These are phyloP conservation scores for Leccinum broughii DNA, from an alignment of 768 basidiomycete species.

Conservation along the genomic window DNA sequence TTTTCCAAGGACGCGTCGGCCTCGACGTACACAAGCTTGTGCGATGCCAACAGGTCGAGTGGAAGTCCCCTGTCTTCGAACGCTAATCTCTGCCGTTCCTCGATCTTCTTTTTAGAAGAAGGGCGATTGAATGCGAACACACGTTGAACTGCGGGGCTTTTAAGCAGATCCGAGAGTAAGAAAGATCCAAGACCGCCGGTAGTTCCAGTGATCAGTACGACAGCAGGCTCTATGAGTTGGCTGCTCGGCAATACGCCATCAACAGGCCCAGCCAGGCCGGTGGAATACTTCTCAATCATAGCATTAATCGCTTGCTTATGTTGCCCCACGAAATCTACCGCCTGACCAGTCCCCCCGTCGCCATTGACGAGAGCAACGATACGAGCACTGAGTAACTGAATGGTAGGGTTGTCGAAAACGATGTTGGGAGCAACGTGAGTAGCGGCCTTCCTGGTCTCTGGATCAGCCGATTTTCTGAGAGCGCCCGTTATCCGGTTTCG, in stretches of 20 bases:
- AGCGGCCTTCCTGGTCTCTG: slow-evolving; percentile 29
- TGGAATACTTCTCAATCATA: slow-evolving; percentile 43
- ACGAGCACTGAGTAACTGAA: slow-evolving; percentile 35
- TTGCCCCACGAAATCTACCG: slow-evolving; percentile 3
- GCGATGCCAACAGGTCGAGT: slow-evolving; percentile 23
- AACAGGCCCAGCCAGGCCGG: slow-evolving; percentile 9
- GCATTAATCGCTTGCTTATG: slow-evolving; percentile 31
- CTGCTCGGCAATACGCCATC: slow-evolving; percentile 12
- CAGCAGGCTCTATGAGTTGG: slow-evolving; percentile 12
- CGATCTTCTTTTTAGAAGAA: slow-evolving; percentile 16
- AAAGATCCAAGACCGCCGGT: slow-evolving; percentile 44
- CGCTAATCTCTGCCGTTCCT: slow-evolving; percentile 26
- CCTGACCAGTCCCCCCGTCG: not conserved
- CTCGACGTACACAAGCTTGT: slow-evolving; percentile 37
- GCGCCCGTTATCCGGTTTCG: slow-evolving; percentile 25
- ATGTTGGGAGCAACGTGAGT: slow-evolving; percentile 30
- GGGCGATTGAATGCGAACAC: slow-evolving; percentile 39
- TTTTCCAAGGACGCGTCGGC: slow-evolving; percentile 30
- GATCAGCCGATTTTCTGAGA: slow-evolving; percentile 33
- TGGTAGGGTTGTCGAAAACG: slow-evolving; percentile 43
- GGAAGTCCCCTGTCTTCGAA: slow-evolving; percentile 36
- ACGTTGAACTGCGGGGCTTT: slow-evolving; percentile 21
- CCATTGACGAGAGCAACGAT: slow-evolving; percentile 10
- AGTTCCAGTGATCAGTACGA: slow-evolving; percentile 41
- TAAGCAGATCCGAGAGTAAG: slow-evolving; percentile 33